A percentile compares a stretch with the other conserved stretches of the same genome.
phyloP scores from a whole-genome alignment of 169 alveolate genomes.

The Babesia divergens region DNA sequence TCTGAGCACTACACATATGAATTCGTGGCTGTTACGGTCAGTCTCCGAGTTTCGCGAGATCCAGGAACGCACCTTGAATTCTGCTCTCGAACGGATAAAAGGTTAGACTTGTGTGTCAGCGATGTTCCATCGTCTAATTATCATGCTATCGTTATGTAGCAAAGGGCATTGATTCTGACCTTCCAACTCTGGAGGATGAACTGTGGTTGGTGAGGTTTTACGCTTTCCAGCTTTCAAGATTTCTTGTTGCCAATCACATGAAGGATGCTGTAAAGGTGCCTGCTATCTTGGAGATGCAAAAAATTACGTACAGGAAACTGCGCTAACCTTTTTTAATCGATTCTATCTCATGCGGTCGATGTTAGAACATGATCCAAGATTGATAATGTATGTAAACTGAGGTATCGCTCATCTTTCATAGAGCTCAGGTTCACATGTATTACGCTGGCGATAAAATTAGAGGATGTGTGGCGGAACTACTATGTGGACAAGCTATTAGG shows the following conservation, averaged over 20 bases:
- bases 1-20: conserved; percentile 21
- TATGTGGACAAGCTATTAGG: conserved; percentile 57
- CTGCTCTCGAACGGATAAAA: conserved; percentile 10
- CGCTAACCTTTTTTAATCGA: conserved; percentile 54
- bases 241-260: conserved; percentile 41
- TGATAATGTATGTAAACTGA: conserved; percentile 33
- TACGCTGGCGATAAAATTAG: conserved; percentile 59
- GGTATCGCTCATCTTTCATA: background rate
- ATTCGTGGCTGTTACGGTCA: conserved; percentile 43
- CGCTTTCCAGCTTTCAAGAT: conserved; percentile 54
- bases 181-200: conserved; percentile 61
- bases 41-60: background rate
- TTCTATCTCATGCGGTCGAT: conserved; percentile 51
- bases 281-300: too few species aligned
- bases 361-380: conserved; percentile 57
- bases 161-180: background rate
- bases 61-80: conserved; percentile 14
- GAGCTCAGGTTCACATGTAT: conserved; percentile 56
- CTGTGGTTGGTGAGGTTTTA: conserved; percentile 57
- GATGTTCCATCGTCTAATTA: background rate
- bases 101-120: background rate
- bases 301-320: conserved; percentile 38
- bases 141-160: background rate
- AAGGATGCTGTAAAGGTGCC: conserved; percentile 49
- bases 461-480: conserved; percentile 59